Evolutionary conservation across 2,329 filamentous ascomycete species (phyloP).

Genomic region (Penicillium sp.): DNA sequence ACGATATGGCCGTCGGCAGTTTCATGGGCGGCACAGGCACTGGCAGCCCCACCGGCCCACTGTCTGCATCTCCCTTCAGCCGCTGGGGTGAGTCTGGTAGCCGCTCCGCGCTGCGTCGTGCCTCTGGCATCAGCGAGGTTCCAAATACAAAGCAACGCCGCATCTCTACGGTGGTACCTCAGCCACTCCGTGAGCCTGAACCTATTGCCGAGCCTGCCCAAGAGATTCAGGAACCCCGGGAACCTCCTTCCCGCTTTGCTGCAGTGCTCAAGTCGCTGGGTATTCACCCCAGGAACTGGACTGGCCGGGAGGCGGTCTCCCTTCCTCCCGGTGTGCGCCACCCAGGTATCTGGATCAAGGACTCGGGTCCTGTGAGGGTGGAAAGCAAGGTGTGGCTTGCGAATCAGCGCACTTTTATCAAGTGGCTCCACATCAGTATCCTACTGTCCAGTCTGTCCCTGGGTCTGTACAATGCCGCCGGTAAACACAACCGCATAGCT

Average conservation of each 20-base stretch:
- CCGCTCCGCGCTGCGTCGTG: constrained; percentile 20
- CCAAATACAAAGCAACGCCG: constrained; percentile 23
- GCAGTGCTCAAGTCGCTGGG: constrained; percentile 82
- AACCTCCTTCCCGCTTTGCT: constrained; percentile 57
- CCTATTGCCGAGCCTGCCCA: constrained; percentile 23
- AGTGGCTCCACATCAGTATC: constrained; percentile 95
- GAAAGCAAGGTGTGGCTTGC: constrained; percentile 99
- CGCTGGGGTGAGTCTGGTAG: constrained; percentile 30
- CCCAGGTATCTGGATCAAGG: constrained; percentile 89
- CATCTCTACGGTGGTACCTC: constrained; percentile 42
- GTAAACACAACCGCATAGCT: constrained; percentile 70
- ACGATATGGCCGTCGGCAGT: constrained; percentile 86
- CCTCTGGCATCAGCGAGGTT: constrained; percentile 29
- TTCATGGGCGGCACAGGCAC: constrained; percentile 65
- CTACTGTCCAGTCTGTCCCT: constrained; percentile 82
- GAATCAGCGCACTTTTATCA: constrained; percentile 97
- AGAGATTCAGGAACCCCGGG: constrained; percentile 43
- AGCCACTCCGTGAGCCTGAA: constrained; percentile 37
- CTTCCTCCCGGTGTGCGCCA: constrained; percentile 87
- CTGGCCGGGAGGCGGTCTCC: constrained; percentile 52
- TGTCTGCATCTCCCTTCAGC: constrained; percentile 38
- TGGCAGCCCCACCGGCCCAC: constrained; percentile 30
- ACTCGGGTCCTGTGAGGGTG: constrained; percentile 85
- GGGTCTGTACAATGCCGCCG: constrained; percentile 85
- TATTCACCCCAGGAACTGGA: constrained; percentile 70